Evolutionary conservation across 805 yeast genomes (phyloP), one percentile per base, ranked within the genome.

Genomic region (Candida rishiriensis): DNA sequence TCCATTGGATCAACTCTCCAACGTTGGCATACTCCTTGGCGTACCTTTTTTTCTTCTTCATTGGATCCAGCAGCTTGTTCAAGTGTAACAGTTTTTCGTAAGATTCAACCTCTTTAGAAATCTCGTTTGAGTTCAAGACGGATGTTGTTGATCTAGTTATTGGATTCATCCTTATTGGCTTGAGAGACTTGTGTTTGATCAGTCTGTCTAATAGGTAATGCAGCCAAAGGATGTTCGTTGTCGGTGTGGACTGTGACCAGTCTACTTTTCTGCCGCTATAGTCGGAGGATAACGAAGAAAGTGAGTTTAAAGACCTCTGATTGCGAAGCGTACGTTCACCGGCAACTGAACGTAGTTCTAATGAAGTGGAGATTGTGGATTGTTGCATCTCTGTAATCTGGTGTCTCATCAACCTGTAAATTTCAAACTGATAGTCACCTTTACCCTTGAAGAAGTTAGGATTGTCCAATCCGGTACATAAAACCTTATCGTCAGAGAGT

Each of bases 201-300:
- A 83, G 53, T 47, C 74, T 72, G 41, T 75, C 75, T 32, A 72
- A 68, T n/a, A 84, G 46, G 54, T 81, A 82, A 51, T 80, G 81
- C 36, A 83, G 62, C 90, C 90, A 83, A 29, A 75, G 55, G 14
- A 83, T 57, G 53, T 83, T 84, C 28, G 83, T 80, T 31, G 62
- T 63, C 4, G 79, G 75, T 39, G 67, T 64, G 44, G 60, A 65
- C 16, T 52, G 48, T 2, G 76, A 64, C 80, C 85, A 79, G 49
- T 73, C 75, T 39, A 73, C 63, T 14, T 62, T 64, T 29, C 46
- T 61, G 5, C 51, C 53, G 18, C 36, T 41, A 14, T 26, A 17
- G 15, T 39, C 48, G 5, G 47, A 38, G 10, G 31, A 14, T 11
- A 34, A 15, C 8, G 40, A n/a, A 9, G 41, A 17, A 15, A 32